Base-by-base conservation (phyloP, 2,329 filamentous ascomycete genomes). In the Phymatotrichopsis omnivora region DNA sequence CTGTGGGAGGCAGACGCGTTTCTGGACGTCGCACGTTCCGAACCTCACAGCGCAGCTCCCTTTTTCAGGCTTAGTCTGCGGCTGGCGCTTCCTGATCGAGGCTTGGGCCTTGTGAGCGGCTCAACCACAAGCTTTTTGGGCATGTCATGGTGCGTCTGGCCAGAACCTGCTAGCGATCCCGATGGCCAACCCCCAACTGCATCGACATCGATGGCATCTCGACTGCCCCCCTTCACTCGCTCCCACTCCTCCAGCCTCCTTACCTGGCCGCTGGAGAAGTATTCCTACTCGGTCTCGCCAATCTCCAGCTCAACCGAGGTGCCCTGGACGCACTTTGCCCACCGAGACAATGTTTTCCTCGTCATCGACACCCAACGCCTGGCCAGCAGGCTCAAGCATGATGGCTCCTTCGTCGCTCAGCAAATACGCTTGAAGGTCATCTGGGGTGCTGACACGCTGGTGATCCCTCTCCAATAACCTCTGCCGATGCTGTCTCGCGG, bases 261-360 rank as follows among this genome's bases (percentile, higher is more conserved):
- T 14, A 42, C 41, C 22, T 54, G 48, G 39, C 47, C 48, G 16
- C 32, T 55, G 27, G 27, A 27, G 24, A 55, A 55, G 39, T 54
- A 54, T n/a, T 55, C 52, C 5, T 51, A 42, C 40, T 51, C 52
- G 7, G 42, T 40, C 10, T 45, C 45, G 10, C 22, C 35, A 30
- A 19, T 40, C 22, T 48, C 44, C 17, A 51, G 29, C n/a, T 38
- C 33, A 27, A 31, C 19, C 29, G 42, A 51, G 20, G 27, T 46
- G 4, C 48, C 35, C 31, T 55, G 53, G 53, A 45, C 24, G 7
- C 53, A 55, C 36, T 50, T 51, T 35, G 24, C 54, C 17, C 45
- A 56, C 19, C 45, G 52, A 23, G 52, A 55, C 27, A 55, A 55
- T n/a, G 29, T 55, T 14, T 53, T 51, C 30, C 22, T 55, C 24